These are phyloP conservation scores for Zasmidium angulare DNA, from an alignment of 2,329 filamentous ascomycete genomes.

Conservation along the genomic window DNA sequence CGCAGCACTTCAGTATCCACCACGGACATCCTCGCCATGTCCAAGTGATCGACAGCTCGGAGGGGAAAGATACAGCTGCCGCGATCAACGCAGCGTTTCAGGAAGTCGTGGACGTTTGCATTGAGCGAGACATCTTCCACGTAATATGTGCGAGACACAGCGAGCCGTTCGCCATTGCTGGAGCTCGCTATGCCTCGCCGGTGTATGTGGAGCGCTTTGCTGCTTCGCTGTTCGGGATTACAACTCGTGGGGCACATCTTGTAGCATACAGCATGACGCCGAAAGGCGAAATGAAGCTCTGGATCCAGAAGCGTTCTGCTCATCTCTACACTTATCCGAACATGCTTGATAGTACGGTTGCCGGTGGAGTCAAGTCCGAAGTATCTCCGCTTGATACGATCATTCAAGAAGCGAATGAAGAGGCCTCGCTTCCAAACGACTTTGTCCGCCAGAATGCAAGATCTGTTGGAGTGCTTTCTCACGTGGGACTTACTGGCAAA, in stretches of 20 bases:
- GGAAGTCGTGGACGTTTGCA: conserved; percentile 60
- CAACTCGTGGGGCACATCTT: conserved; percentile 77
- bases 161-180: conserved; percentile 75
- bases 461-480: conserved; percentile 70
- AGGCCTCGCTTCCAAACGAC: conserved; percentile 72
- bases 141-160: conserved; percentile 74
- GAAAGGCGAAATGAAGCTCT: conserved; percentile 60
- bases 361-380: conserved; percentile 77
- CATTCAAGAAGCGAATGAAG: conserved; percentile 82
- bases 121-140: conserved; percentile 59
- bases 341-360: conserved; percentile 91
- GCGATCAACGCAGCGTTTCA: conserved; percentile 57
- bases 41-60: conserved; percentile 45
- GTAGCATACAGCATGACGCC: conserved; percentile 62
- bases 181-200: conserved; percentile 57
- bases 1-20: conserved; percentile 56
- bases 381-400: conserved; percentile 78
- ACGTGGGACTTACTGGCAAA: conserved; percentile 74
- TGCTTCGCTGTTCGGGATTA: conserved; percentile 69
- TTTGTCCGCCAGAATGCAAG: conserved; percentile 62
- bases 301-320: conserved; percentile 74
- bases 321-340: conserved; percentile 81
- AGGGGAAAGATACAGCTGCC: conserved; percentile 61
- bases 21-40: conserved; percentile 28
- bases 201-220: conserved; percentile 74